Base-by-base conservation (phyloP, 2,329 filamentous ascomycete species). In the Blastomyces emzantsi region DNA sequence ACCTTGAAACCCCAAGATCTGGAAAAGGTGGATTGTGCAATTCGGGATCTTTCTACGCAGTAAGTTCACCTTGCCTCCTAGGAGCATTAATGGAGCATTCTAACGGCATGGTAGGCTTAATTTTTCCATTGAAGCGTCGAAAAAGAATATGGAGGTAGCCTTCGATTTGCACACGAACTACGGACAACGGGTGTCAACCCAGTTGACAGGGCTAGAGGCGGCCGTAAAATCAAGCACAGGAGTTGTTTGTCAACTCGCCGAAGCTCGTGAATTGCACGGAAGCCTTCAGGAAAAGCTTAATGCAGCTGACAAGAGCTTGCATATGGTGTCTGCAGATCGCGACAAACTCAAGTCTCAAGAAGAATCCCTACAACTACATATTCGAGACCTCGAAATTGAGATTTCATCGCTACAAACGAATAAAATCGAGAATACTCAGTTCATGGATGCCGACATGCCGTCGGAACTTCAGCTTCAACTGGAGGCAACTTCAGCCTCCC, bases 311-410 rank as follows among this genome's bases (percentile, higher is more conserved):
- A 65, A 69, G n/a, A 65, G 51, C 3, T 57, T 75, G 19, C 62
- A 63, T 4, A 65, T 55, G n/a, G 43, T 49, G 22, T 62, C 57
- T 15, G 41, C 33, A 2, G 64, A 63, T 8, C 49, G 59, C 45
- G 51, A 63, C 49, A 56, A 30, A 9, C 57, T 67, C 9, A 67
- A 69, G 19, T 49, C 56, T 4, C 41, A 49, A 45, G 71, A 71
- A 56, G 45, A 43, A 5, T 66, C 65, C 13, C 73, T 78, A 41
- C 65, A 65, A 4, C 62, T 69, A 1, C 72, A 74, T n/a, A 70
- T 77, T 39, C 36, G 47, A 8, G 47, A 58, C 33, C 52, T 69
- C 2, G 66, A 70, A 41, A 55, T 49, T 60, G 72, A 77, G 28
- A 60, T 75, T 28, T 69, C 70, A 3, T 60, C 52, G 4, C 47